A percentile compares a stretch with the other conserved stretches of the same genome.
Conservation (phyloP, 179 eudicot species). For the Silene vulgaris region DNA sequence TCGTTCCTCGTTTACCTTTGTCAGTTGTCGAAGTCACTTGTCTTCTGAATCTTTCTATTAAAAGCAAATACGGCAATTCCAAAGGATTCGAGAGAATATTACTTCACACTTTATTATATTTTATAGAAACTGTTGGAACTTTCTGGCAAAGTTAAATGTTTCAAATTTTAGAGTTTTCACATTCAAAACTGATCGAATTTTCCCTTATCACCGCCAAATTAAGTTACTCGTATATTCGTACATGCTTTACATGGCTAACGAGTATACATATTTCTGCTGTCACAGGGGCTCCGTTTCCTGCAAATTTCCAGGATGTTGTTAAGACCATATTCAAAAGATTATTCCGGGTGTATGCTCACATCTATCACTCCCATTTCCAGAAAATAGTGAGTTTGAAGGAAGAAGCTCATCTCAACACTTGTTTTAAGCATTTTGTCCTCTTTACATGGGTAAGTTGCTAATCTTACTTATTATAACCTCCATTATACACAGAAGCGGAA, state of each 20-base stretch:
- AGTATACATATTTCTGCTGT: not conserved
- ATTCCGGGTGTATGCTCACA: slow-evolving; percentile 96
- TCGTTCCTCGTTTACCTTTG: not conserved
- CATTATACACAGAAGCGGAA: not conserved
- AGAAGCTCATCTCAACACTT: slow-evolving; percentile 95
- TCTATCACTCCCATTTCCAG: slow-evolving; percentile 92
- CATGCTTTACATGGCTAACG: not conserved
- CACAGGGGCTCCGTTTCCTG: slow-evolving; percentile 84
- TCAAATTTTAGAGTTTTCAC: not conserved
- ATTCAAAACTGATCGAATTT: not conserved
- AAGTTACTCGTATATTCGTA: not conserved
- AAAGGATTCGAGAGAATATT: too few species aligned
- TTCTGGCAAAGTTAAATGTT: not conserved
- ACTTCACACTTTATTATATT: too few species aligned
- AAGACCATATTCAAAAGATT: slow-evolving; percentile 89
- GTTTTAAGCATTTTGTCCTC: slow-evolving; percentile 95
- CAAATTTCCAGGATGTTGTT: slow-evolving; percentile 90
- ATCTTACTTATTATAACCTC: not conserved
- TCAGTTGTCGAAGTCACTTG: not conserved
- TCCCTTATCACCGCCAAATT: not conserved
- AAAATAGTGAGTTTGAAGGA: slow-evolving; percentile 95
- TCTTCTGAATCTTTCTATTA: not conserved
- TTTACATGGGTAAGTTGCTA: slow-evolving; percentile 70
- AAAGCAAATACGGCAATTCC: too few species aligned
- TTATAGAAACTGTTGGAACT: not conserved